Evolutionary conservation across 2,329 filamentous ascomycete species (phyloP).

Genomic region (Beauveria brongniartii): DNA sequence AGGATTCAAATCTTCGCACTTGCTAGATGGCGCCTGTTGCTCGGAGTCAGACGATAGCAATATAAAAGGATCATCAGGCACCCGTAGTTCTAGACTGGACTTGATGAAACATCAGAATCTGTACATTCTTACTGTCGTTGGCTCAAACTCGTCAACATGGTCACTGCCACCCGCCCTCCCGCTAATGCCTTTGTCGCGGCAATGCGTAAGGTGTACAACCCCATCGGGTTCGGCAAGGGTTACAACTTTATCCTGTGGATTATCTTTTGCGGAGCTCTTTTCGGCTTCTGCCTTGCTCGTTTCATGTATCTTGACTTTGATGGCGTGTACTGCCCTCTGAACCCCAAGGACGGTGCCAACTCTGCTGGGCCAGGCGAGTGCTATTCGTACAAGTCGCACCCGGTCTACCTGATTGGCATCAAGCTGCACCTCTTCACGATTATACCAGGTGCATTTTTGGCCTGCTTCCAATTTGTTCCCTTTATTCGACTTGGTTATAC

Average conservation of each 20-base stretch:
- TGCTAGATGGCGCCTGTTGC: too few species aligned
- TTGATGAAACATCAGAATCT: too few species aligned
- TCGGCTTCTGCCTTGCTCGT: constrained; percentile 39
- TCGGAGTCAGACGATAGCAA: too few species aligned
- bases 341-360: background rate
- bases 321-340: constrained; percentile 21
- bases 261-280: constrained; percentile 32
- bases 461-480: constrained; percentile 39
- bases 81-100: too few species aligned
- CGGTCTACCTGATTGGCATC: constrained; percentile 29
- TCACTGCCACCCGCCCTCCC: constrained; percentile 1
- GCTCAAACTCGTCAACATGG: background rate
- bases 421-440: constrained; percentile 35
- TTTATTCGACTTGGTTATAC: constrained; percentile 36
- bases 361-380: constrained; percentile 29
- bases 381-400: constrained; percentile 24
- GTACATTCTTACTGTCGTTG: too few species aligned
- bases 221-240: constrained; percentile 16
- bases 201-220: constrained; percentile 15
- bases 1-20: too few species aligned
- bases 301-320: constrained; percentile 39
- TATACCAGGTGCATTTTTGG: constrained; percentile 34
- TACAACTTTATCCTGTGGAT: constrained; percentile 18
- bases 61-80: too few species aligned
- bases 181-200: constrained; percentile 13